These are phyloP conservation scores for Xylaria nigripes DNA, from an alignment of 495 filamentous ascomycete genomes.

Conservation along the genomic window DNA sequence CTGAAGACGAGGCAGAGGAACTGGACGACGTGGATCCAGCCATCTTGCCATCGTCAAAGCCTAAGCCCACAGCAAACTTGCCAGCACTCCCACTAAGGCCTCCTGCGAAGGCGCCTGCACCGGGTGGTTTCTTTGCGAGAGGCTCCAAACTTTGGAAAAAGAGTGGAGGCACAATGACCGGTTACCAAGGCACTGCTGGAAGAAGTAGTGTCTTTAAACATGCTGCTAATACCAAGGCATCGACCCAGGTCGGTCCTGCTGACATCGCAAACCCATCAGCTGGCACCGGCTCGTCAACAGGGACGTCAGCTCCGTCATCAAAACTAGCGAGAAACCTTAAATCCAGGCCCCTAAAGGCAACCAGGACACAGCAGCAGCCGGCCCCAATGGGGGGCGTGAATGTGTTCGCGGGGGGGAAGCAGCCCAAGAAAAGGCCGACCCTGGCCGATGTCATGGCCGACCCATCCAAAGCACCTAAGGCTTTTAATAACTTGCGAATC, in stretches of 20 bases:
- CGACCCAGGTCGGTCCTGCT: not conserved
- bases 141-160: not conserved
- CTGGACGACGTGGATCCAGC: not conserved
- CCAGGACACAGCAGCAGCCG: conserved; percentile 14
- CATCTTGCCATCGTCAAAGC: not conserved
- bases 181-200: conserved; percentile 27
- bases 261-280: not conserved
- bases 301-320: not conserved
- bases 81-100: not conserved
- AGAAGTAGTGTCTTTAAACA: conserved; percentile 9
- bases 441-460: conserved; percentile 28
- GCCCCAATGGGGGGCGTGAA: conserved; percentile 4
- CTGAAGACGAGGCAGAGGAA: conserved; percentile 4
- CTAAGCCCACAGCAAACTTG: conserved; percentile 5
- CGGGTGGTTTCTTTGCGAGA: not conserved
- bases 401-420: conserved; percentile 20
- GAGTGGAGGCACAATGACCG: conserved; percentile 15
- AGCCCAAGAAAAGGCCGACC: conserved; percentile 16
- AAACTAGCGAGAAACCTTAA: conserved; percentile 13
- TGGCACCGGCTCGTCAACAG: conserved; percentile 2
- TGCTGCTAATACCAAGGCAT: not conserved
- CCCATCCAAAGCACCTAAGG: conserved; percentile 24
- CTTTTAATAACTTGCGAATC: conserved; percentile 20
- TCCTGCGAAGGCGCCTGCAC: conserved; percentile 1
- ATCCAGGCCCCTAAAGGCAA: conserved; percentile 17